Conservation (phyloP, 139 green algal genomes). For the Chlamydomonas sp. region DNA sequence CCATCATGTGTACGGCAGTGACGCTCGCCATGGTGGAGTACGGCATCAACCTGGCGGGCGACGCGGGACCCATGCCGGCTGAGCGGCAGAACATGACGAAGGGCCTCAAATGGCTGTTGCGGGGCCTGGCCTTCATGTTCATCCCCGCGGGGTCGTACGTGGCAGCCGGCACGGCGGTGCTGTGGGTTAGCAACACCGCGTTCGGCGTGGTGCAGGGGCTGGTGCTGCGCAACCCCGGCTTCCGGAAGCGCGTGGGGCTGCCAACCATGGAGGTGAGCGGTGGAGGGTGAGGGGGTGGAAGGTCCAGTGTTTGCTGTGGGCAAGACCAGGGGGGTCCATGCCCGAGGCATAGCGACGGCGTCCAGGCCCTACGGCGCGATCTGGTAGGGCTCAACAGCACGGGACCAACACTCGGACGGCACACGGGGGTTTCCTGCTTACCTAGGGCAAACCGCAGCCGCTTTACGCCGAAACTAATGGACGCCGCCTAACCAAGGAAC, state of each 20-base stretch:
- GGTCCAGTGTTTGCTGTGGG: not conserved
- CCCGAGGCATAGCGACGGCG: not conserved
- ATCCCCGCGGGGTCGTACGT: conserved; percentile 73
- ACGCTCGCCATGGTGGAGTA: conserved; percentile 85
- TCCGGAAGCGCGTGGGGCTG: conserved; percentile 36
- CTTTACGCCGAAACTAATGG: too few relatives aligned
- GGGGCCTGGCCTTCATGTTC: conserved; percentile 68
- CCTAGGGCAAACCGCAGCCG: too few relatives aligned
- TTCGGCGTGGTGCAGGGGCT: conserved; percentile 40
- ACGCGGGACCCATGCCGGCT: conserved; percentile 63
- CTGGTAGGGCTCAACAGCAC: too few relatives aligned
- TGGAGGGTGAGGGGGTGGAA: not conserved
- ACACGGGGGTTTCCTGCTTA: too few relatives aligned
- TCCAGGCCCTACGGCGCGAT: not conserved
- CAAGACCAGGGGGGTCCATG: not conserved
- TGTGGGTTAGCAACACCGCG: conserved; percentile 59
- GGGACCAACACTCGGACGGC: too few relatives aligned
- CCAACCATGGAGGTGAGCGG: conserved; percentile 35
- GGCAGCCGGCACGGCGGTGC: conserved; percentile 55
- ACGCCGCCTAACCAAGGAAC: too few relatives aligned
- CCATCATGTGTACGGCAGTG: conserved; percentile 67
- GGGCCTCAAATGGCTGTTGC: conserved; percentile 79
- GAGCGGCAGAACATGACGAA: conserved; percentile 34
- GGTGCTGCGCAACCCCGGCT: not conserved
- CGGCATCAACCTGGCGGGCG: conserved; percentile 65